These are phyloP conservation scores for Rhynchosporium graminicola DNA, from an alignment of 2,329 filamentous ascomycete genomes.

Conservation along the genomic window DNA sequence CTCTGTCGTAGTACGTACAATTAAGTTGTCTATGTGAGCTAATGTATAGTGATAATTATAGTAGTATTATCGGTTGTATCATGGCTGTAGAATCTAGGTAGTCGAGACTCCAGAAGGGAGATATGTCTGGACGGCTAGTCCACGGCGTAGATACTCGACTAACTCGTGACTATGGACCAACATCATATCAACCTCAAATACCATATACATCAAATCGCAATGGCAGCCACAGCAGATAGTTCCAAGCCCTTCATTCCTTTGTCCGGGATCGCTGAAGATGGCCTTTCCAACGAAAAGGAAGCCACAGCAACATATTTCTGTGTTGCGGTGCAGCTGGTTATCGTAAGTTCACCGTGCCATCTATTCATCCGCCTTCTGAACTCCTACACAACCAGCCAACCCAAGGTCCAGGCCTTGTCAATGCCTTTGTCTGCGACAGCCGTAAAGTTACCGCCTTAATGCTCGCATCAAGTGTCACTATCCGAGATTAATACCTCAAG, in stretches of 20 bases:
- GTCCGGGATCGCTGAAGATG: conserved; percentile 44
- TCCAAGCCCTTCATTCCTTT: conserved; percentile 44
- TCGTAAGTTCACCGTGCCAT: conserved; percentile 45
- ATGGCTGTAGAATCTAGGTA: too few relatives aligned
- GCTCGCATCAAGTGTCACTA: conserved; percentile 60
- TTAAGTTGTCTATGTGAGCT: too few relatives aligned
- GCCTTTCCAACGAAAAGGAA: conserved; percentile 48
- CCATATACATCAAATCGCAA: neutral
- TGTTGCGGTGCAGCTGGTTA: conserved; percentile 54
- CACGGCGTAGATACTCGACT: too few relatives aligned
- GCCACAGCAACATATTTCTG: conserved; percentile 62
- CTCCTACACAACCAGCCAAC: conserved; percentile 43
- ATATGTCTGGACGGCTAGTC: too few relatives aligned
- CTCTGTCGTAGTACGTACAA: too few relatives aligned
- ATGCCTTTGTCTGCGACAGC: conserved; percentile 62
- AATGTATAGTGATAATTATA: too few relatives aligned
- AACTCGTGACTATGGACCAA: too few relatives aligned
- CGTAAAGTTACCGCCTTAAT: conserved; percentile 63
- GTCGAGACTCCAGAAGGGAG: too few relatives aligned
- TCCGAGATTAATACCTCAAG: conserved; percentile 47
- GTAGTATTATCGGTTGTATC: too few relatives aligned
- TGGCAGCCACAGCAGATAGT: conserved; percentile 27
- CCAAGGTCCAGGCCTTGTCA: conserved; percentile 47
- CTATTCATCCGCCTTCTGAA: neutral
- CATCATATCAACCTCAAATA: too few relatives aligned